Evolutionary conservation across 495 filamentous ascomycete genomes (phyloP).

Genomic region (Astrothelium subdiscretum): DNA sequence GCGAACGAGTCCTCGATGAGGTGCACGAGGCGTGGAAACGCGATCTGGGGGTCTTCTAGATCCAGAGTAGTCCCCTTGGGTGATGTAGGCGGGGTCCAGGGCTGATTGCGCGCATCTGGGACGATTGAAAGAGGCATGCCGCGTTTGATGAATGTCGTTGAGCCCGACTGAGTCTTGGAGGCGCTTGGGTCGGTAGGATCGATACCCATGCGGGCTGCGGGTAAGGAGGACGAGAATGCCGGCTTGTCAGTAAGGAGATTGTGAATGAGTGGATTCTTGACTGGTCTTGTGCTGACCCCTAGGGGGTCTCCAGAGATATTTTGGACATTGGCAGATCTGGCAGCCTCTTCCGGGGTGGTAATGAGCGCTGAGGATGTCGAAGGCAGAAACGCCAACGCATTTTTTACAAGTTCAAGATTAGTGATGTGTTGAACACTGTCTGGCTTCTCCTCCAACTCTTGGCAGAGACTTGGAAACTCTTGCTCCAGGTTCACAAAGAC

Average conservation of each 20-base stretch:
- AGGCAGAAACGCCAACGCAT: slow-evolving; percentile 65
- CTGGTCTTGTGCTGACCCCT: slow-evolving; percentile 59
- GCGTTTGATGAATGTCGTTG: slow-evolving; percentile 68
- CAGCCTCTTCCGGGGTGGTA: slow-evolving; percentile 73
- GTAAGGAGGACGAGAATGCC: slow-evolving; percentile 78
- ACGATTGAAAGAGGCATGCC: slow-evolving; percentile 82
- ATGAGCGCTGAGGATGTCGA: slow-evolving; percentile 75
- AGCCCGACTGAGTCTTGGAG: slow-evolving; percentile 1
- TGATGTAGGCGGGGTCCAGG: slow-evolving; percentile 55
- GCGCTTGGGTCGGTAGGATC: slow-evolving; percentile 14
- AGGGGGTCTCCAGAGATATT: slow-evolving; percentile 34
- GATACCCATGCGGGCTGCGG: slow-evolving; percentile 42
- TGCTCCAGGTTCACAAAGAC: slow-evolving; percentile 94
- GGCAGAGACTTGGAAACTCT: slow-evolving; percentile 58
- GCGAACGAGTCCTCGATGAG: slow-evolving; percentile 93
- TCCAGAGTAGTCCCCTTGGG: slow-evolving; percentile 43
- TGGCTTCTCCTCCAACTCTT: slow-evolving; percentile 38
- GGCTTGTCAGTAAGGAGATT: slow-evolving; percentile 95
- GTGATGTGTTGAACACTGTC: slow-evolving; percentile 28
- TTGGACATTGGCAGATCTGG: slow-evolving; percentile 43
- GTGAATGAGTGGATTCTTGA: slow-evolving; percentile 88
- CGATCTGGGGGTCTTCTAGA: slow-evolving; percentile 54
- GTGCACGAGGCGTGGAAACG: slow-evolving; percentile 67
- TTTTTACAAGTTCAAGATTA: slow-evolving; percentile 60
- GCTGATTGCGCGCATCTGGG: slow-evolving; percentile 48